A percentile compares a stretch with the other conserved stretches of the same genome.
Conservation (phyloP, 2,329 filamentous ascomycete genomes). For the Colletotrichum truncatum region DNA sequence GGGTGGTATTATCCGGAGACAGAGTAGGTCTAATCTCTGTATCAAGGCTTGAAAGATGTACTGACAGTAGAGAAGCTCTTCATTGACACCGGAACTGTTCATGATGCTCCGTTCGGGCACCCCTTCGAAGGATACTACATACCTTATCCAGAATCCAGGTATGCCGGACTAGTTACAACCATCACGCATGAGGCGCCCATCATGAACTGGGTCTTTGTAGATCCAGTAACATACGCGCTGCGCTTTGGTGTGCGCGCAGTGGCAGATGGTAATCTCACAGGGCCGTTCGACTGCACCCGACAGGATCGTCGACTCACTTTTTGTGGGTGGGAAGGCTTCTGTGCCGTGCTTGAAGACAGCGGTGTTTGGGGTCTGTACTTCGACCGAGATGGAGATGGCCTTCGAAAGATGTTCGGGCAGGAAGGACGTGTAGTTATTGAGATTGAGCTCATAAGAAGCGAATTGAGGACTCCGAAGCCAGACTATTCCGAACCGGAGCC, state of each 20-base stretch:
- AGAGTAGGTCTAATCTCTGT: conserved; percentile 38
- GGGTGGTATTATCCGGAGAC: conserved; percentile 54
- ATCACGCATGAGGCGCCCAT: conserved; percentile 58
- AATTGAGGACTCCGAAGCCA: conserved; percentile 44
- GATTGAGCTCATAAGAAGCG: conserved; percentile 61
- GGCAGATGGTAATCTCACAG: conserved; percentile 54
- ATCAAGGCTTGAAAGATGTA: background rate
- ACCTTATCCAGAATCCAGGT: conserved; percentile 61
- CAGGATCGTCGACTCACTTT: conserved; percentile 60
- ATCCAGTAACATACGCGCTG: conserved; percentile 54
- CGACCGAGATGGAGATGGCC: conserved; percentile 53
- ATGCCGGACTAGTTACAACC: conserved; percentile 57
- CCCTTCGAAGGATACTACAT: conserved; percentile 67
- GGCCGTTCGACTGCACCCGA: conserved; percentile 60
- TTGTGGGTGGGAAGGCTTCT: conserved; percentile 59
- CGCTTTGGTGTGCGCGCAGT: conserved; percentile 54
- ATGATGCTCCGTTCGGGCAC: conserved; percentile 49
- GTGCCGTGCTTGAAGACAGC: conserved; percentile 52
- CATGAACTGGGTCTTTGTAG: conserved; percentile 60
- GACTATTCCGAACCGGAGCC: background rate
- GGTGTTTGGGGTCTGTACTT: conserved; percentile 57
- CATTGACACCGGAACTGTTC: conserved; percentile 51
- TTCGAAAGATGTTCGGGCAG: conserved; percentile 53
- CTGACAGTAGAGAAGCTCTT: conserved; percentile 46
- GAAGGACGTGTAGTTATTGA: conserved; percentile 60